Conservation (phyloP, 495 filamentous ascomycete genomes). For the Bombardia bombarda region DNA sequence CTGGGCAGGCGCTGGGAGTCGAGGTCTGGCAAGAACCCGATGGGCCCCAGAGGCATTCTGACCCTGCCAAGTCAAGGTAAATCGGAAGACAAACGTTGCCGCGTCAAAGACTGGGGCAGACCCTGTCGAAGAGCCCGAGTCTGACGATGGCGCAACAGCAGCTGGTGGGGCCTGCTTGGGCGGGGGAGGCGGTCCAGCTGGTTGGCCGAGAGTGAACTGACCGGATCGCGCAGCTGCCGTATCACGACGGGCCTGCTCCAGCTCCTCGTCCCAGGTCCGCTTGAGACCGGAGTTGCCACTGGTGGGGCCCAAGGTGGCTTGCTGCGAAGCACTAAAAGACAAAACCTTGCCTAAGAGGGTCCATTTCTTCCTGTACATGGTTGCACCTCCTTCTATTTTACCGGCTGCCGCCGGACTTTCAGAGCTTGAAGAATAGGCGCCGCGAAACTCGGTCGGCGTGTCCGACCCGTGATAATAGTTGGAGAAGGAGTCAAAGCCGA, state of each 20-base stretch:
- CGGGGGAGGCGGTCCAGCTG: conserved; percentile 21
- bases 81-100: conserved; percentile 37
- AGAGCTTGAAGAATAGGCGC: conserved; percentile 2
- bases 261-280: conserved; percentile 30
- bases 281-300: conserved; percentile 2
- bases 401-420: background rate
- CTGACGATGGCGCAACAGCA: conserved; percentile 22
- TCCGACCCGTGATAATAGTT: conserved; percentile 7
- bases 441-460: conserved; percentile 6
- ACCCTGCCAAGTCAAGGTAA: conserved; percentile 28
- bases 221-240: conserved; percentile 29
- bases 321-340: conserved; percentile 36
- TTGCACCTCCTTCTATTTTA: conserved; percentile 6
- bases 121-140: conserved; percentile 31
- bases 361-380: conserved; percentile 55
- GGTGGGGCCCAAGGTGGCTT: background rate
- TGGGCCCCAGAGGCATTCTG: conserved; percentile 22
- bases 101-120: conserved; percentile 37
- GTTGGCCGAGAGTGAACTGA: conserved; percentile 4
- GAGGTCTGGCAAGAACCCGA: conserved; percentile 56
- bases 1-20: conserved; percentile 67
- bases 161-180: conserved; percentile 17
- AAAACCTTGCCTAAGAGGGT: conserved; percentile 61
- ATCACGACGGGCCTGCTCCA: conserved; percentile 36
- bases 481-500: conserved; percentile 34